A percentile compares a stretch with the other conserved stretches of the same genome.
Evolutionary conservation across 2,329 filamentous ascomycete genomes (phyloP).

Genomic region (Pestalotiopsis sp.): DNA sequence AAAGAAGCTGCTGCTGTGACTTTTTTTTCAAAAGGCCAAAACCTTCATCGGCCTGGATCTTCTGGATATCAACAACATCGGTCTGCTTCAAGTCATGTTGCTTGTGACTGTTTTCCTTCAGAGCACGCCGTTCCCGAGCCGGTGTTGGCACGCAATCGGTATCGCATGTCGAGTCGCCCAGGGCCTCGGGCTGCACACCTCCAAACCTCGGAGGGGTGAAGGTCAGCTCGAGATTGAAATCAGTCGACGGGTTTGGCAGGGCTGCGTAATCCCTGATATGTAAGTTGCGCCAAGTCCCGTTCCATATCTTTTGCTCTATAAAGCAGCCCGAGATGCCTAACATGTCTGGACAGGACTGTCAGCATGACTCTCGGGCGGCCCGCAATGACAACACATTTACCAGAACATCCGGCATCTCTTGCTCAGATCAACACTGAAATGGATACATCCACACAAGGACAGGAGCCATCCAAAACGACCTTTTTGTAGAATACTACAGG

Average conservation of each 20-base stretch:
- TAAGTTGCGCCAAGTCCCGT: neutral
- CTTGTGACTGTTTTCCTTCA: neutral
- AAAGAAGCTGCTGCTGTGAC: neutral
- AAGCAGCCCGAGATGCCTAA: neutral
- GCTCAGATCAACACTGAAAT: neutral
- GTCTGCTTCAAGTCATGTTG: neutral
- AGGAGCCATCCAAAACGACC: neutral
- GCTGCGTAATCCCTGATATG: conserved; percentile 2
- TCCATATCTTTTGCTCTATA: neutral
- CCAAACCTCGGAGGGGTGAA: neutral
- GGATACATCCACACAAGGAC: neutral
- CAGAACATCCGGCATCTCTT: neutral
- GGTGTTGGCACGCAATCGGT: neutral
- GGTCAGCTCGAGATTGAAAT: neutral
- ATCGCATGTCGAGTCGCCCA: conserved; percentile 1
- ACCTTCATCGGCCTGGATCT: neutral
- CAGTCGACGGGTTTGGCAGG: neutral
- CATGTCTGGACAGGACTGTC: neutral
- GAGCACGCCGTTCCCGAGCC: conserved; percentile 3
- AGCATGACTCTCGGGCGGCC: conserved; percentile 4
- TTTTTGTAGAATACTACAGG: neutral
- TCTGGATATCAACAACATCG: conserved; percentile 1
- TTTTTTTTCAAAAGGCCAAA: conserved; percentile 1
- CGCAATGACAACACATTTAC: neutral
- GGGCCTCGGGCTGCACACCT: neutral